Evolutionary conservation across 2,329 filamentous ascomycete species (phyloP), one percentile per base, ranked within the genome.

Genomic region (Fusarium luffae): DNA sequence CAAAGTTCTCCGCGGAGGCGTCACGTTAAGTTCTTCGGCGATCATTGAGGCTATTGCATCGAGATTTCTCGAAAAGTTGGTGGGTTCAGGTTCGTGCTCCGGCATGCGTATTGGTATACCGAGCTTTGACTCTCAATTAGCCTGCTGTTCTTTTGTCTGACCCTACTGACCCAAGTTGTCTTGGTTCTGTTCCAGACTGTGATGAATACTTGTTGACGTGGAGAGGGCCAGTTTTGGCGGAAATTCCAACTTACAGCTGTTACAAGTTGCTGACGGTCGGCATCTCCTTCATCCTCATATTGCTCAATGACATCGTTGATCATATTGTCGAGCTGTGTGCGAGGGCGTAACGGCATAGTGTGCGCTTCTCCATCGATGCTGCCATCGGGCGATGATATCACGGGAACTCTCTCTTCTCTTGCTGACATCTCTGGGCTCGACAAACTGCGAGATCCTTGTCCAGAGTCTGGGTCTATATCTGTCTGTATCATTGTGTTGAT

Each of bases 161-260:
- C 23, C 19, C 12, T 23, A 63, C 13, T 25, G 25, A 41, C 44
- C 12, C 25, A 57, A 57, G 13, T 10, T 46, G 19, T 44, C 21
- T 48, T 47, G 49, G 41, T 52, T 37, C 27, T 25, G 49, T 25
- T 28, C 10, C 23, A 37, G 34, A 5, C 10, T 21, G n/a, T 14
- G 27, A 21, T 21, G 16, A 37, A 34, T 16, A 50, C 30, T 27
- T 25, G 12, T 41, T 27, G 21, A 6, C n/a, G 23, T 14, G 21
- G 18, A 44, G 12, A 25, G 30, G 7, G 19, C 7, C 13, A 9
- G 23, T 16, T 30, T 5, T 32, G 27, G 21, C 21, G 12, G 10
- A 47, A 44, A 14, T 23, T 34, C n/a, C 34, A 46, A 66, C 67
- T 70, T 40, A 69, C 67, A 46, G 21, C 43, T 44, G 52, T 32